phyloP scores from a whole-genome alignment of 2,329 filamentous ascomycete genomes.

The Hypoxylon sp. region DNA sequence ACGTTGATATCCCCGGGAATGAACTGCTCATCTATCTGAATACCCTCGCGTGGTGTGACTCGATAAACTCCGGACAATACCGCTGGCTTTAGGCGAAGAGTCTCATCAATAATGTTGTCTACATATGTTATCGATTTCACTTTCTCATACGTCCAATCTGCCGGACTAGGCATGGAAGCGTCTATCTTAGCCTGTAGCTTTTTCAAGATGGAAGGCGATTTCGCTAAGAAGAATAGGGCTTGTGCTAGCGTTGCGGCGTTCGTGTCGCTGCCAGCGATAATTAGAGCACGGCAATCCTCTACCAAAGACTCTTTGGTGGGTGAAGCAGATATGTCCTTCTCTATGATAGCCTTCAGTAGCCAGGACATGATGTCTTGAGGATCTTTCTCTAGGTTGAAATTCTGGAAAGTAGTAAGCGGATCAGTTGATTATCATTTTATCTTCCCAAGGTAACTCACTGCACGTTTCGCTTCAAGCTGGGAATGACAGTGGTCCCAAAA shows the following conservation, averaged over 20 bases:
- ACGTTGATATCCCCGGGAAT: conserved; percentile 55
- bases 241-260: conserved; percentile 52
- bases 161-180: conserved; percentile 47
- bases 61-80: conserved; percentile 56
- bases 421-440: background rate
- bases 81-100: conserved; percentile 57
- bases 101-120: conserved; percentile 54
- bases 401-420: conserved; percentile 30
- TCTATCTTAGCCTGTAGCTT: conserved; percentile 55
- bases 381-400: conserved; percentile 47
- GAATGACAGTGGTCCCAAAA: conserved; percentile 53
- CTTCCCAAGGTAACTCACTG: conserved; percentile 41
- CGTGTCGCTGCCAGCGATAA: conserved; percentile 58
- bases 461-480: conserved; percentile 54
- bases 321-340: conserved; percentile 56
- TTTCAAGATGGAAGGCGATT: conserved; percentile 48
- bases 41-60: conserved; percentile 56
- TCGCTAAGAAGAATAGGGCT: conserved; percentile 54
- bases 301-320: conserved; percentile 51
- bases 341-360: conserved; percentile 57
- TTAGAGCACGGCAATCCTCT: conserved; percentile 54
- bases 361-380: conserved; percentile 58
- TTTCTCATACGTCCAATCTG: conserved; percentile 53
- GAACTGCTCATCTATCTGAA: conserved; percentile 53
- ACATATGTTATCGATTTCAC: conserved; percentile 53